Base-by-base conservation (phyloP, 352 stramenopile genomes). In the Globisporangium emineosum region DNA sequence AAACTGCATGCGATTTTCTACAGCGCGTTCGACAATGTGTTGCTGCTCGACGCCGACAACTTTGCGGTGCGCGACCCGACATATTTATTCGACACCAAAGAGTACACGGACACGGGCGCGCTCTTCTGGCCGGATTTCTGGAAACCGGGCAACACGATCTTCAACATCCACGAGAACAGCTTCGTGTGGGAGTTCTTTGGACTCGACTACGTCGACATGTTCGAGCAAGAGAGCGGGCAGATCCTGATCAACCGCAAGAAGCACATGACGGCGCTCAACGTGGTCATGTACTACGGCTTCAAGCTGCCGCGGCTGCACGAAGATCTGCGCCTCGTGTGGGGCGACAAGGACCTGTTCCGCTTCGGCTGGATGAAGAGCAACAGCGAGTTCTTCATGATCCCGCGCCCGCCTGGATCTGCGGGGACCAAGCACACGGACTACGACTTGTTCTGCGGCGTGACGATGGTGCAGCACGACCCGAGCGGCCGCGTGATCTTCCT, bases 401-500 rank as follows among this genome's bases (percentile, higher is more conserved):
- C 45, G 5, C 45, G 64, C 3, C 65, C 65, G 27, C 62, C 65
- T 4, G 65, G 65, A 4, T 45, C 62, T 1, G 65, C 65, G 19
- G 65, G 65, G 30, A 71, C 51, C 21, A 71, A 70, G 37, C 52
- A 62, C 56, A 15, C 47, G 15, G 66, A 66, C 33, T 55, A 71
- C 29, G 52, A 67, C 45, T 27, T 69, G 2, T 94, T 94, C 35
- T 94, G 86, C 52, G 86, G 86, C 4, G 60, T 86, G 2, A 88
- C 83, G 1, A 90, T 93, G 78, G 77, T 90, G 37, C 83, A 91
- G 55, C 73, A 87, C 65, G 81, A 89, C 60, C 70, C 79, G 4
- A 52, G 49, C 25, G 66, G 66, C 42, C 25, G 67, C 9, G 53
- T 73, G 40, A n/a, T 73, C n/a, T 73, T 73, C 21, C 27, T 73